phyloP scores from a whole-genome alignment of 371 early-diverging fungal species.

The Syncephalastrum monosporum region DNA sequence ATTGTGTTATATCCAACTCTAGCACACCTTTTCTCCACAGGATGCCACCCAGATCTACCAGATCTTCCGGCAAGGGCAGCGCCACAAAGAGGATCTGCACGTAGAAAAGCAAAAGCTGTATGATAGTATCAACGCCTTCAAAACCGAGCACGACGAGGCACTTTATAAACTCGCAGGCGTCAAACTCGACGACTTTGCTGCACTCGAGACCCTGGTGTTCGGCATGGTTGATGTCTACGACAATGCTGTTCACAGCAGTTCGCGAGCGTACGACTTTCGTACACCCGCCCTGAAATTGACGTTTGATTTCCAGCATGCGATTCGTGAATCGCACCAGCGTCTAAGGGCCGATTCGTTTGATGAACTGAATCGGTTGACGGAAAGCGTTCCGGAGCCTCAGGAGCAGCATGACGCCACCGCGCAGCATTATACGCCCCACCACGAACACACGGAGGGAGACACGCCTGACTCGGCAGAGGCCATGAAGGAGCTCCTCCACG shows the following conservation, averaged over 20 bases:
- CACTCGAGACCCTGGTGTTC: slow-evolving; percentile 39
- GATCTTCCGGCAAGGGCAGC: slow-evolving; percentile 30
- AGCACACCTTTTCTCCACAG: slow-evolving; percentile 13
- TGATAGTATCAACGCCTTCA: slow-evolving; percentile 25
- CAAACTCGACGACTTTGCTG: slow-evolving; percentile 39
- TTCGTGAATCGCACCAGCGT: slow-evolving; percentile 39
- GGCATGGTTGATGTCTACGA: slow-evolving; percentile 46
- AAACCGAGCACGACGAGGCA: slow-evolving; percentile 21
- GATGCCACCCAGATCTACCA: slow-evolving; percentile 22
- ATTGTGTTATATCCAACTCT: not conserved
- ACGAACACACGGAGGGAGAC: slow-evolving; percentile 17
- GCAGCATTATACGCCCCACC: slow-evolving; percentile 13
- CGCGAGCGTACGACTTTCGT: slow-evolving; percentile 31
- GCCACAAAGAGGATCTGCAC: slow-evolving; percentile 22
- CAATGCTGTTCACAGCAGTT: slow-evolving; percentile 22
- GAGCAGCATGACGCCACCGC: not conserved
- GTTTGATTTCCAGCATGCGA: slow-evolving; percentile 46
- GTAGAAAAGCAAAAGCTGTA: slow-evolving; percentile 25
- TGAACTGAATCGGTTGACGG: slow-evolving; percentile 5
- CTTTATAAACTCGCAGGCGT: slow-evolving; percentile 35
- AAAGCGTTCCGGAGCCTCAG: slow-evolving; percentile 1
- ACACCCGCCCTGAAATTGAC: slow-evolving; percentile 43
- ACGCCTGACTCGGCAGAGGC: slow-evolving; percentile 24
- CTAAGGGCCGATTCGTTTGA: slow-evolving; percentile 21
- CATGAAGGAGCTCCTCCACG: slow-evolving; percentile 34